These are phyloP conservation scores for Oryza glaberrima DNA, from an alignment of 176 grass and related monocot species.

Conservation along the genomic window DNA sequence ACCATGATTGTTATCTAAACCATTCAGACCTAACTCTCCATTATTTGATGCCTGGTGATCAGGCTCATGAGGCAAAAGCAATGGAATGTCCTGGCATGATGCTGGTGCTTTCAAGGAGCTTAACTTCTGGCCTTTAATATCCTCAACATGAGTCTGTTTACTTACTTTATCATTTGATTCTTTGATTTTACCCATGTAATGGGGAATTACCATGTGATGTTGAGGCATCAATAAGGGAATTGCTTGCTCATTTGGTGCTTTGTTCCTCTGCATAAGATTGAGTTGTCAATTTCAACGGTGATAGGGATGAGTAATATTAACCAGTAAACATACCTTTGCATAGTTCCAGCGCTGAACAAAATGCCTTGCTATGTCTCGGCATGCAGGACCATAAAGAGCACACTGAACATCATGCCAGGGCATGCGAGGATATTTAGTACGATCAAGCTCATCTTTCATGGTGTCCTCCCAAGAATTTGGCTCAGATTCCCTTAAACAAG, in stretches of 20 bases:
- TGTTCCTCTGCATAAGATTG: constrained; percentile 68
- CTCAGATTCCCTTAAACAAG: constrained; percentile 70
- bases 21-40: constrained; percentile 49
- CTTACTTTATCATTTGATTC: constrained; percentile 41
- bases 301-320: constrained; percentile 11
- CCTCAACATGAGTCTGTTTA: constrained; percentile 31
- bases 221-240: constrained; percentile 91
- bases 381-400: constrained; percentile 80
- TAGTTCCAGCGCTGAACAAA: constrained; percentile 96
- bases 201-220: constrained; percentile 92
- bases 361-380: constrained; percentile 78
- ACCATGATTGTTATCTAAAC: constrained; percentile 31
- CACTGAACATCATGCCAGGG: constrained; percentile 95
- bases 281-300: constrained; percentile 28
- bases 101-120: constrained; percentile 39
- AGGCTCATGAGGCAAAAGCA: constrained; percentile 73
- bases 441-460: constrained; percentile 86
- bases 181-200: constrained; percentile 69
- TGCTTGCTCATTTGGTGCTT: constrained; percentile 77
- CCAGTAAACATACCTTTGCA: constrained; percentile 61
- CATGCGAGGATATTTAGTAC: constrained; percentile 87
- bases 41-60: constrained; percentile 34
- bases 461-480: constrained; percentile 93
- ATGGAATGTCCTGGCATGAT: constrained; percentile 78
- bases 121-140: constrained; percentile 44